Percentiles rank a stretch among this genome's conserved stretches.
phyloP scores from a whole-genome alignment of 2,329 filamentous ascomycete genomes.

The Talaromyces pinophilus region DNA sequence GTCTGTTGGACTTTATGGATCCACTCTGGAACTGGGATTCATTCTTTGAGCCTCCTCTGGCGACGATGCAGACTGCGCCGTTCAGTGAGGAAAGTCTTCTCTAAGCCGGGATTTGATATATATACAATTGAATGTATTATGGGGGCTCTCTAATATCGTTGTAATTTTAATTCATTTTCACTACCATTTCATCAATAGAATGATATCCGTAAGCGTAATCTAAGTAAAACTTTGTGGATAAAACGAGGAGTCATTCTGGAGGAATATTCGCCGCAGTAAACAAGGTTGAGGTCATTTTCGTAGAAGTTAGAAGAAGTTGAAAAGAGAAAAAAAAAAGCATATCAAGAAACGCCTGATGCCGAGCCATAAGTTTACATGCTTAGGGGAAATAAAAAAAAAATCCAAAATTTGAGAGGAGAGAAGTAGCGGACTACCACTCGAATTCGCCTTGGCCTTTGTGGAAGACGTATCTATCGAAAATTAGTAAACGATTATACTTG shows the following conservation, averaged over 20 bases:
- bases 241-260: slow-evolving; percentile 1
- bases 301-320: background rate
- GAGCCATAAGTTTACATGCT: slow-evolving; percentile 23
- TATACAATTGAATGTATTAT: background rate
- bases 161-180: background rate
- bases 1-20: slow-evolving; percentile 19
- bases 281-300: background rate
- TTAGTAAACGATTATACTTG: too few species aligned
- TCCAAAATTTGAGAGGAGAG: background rate
- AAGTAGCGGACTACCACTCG: slow-evolving; percentile 70
- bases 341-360: slow-evolving; percentile 20
- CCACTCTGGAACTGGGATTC: slow-evolving; percentile 23
- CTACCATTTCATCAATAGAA: background rate
- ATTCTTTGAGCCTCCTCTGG: slow-evolving; percentile 19
- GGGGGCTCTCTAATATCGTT: background rate
- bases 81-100: slow-evolving; percentile 1
- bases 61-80: background rate
- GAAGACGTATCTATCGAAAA: slow-evolving; percentile 72
- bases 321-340: background rate
- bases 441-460: slow-evolving; percentile 97
- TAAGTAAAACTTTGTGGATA: too few species aligned
- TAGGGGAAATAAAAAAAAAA: background rate
- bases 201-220: background rate
- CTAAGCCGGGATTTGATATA: background rate
- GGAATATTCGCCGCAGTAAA: slow-evolving; percentile 4